Evolutionary conservation across 345 rosid species (phyloP).

Genomic region (Laguncularia racemosa): DNA sequence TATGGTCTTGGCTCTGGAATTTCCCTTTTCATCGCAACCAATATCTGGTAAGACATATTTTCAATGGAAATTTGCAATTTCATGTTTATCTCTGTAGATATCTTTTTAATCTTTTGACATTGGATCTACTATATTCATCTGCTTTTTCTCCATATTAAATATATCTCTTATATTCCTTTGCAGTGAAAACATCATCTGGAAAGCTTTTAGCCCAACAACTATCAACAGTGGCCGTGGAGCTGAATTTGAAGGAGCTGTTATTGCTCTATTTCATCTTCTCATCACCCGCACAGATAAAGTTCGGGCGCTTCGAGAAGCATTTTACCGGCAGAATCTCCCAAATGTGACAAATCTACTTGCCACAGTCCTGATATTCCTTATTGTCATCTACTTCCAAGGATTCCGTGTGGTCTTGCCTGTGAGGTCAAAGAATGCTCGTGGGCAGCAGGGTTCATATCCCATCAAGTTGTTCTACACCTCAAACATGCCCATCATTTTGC

Average conservation of each 20-base stretch:
- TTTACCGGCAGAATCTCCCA: slow-evolving; percentile 85
- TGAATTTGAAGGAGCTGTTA: slow-evolving; percentile 91
- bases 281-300: slow-evolving; percentile 74
- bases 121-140: not conserved
- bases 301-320: slow-evolving; percentile 76
- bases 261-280: slow-evolving; percentile 73
- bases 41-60: slow-evolving; percentile 50
- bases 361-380: slow-evolving; percentile 68
- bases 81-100: not conserved
- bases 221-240: slow-evolving; percentile 87
- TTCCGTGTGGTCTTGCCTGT: slow-evolving; percentile 88
- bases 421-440: slow-evolving; percentile 90
- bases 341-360: slow-evolving; percentile 84
- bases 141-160: not conserved
- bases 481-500: slow-evolving; percentile 87
- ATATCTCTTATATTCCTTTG: slow-evolving; percentile 7
- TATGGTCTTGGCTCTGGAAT: slow-evolving; percentile 82
- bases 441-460: slow-evolving; percentile 88
- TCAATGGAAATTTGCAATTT: not conserved
- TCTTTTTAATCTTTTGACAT: not conserved
- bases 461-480: slow-evolving; percentile 88
- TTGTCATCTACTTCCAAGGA: slow-evolving; percentile 91
- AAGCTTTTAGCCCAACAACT: slow-evolving; percentile 84
- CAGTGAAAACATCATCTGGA: slow-evolving; percentile 88
- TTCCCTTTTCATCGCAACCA: slow-evolving; percentile 87